A percentile compares a stretch with the other conserved stretches of the same genome.
Evolutionary conservation across 345 rosid species (phyloP).

Genomic region (Trapa incisa): DNA sequence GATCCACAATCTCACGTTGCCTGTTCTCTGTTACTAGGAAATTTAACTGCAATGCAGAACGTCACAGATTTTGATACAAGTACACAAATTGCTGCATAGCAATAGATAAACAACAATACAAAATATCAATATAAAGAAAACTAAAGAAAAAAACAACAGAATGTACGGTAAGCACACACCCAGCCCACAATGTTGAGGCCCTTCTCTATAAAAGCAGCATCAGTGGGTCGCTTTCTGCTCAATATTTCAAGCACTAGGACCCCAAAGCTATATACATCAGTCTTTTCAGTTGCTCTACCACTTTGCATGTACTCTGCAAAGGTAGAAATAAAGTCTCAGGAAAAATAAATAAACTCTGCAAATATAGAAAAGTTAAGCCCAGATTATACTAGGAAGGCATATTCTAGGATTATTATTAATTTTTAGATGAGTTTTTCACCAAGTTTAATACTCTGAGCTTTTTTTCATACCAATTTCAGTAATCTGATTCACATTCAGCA

Average conservation of each 20-base stretch:
- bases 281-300: conserved; percentile 98
- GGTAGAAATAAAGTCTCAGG: conserved; percentile 6
- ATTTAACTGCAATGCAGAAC: conserved; percentile 53
- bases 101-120: not conserved
- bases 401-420: too few relatives aligned
- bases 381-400: too few relatives aligned
- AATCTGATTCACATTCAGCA: not conserved
- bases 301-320: conserved; percentile 89
- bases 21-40: conserved; percentile 55
- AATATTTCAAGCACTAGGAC: conserved; percentile 84
- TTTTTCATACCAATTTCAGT: not conserved
- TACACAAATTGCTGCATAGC: not conserved
- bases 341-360: not conserved
- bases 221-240: conserved; percentile 95
- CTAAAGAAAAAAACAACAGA: not conserved
- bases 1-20: conserved; percentile 59
- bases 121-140: not conserved
- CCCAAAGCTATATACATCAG: conserved; percentile 93
- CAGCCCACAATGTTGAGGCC: conserved; percentile 98
- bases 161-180: conserved; percentile 34
- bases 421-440: not conserved
- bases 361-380: not conserved
- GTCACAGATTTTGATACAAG: not conserved
- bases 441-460: not conserved
- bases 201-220: conserved; percentile 91